Base-by-base conservation (phyloP, 495 filamentous ascomycete species). In the Tetracladium marchalianum region DNA sequence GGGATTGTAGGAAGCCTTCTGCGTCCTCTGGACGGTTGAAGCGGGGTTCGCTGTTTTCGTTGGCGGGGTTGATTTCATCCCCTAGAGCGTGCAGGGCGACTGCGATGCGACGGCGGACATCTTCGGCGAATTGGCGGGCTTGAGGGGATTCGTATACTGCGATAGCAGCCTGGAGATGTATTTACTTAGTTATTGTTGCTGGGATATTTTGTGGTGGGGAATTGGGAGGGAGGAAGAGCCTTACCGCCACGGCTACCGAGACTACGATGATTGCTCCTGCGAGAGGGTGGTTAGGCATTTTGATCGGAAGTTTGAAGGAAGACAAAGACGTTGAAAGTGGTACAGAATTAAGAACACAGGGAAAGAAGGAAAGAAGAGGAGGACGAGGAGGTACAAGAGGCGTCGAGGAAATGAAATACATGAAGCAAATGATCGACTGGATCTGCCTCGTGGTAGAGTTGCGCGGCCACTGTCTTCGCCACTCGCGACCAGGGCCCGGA, bases 111-210 rank as follows among this genome's bases (percentile, higher is more conserved):
- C 86, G 78, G 39, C 87, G 82, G 40, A 84, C 79, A 51, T 80
- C 78, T 46, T 84, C 75, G 41, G 88, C 73, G 69, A 83, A 83
- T 66, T 81, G 76, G 55, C 83, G 78, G 38, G 92, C 71, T 62
- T 90, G 81, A 11, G 85, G 86, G 16, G 78, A 85, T 59, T 92
- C 85, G 64, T 94, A 94, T 45, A 90, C 72, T 33, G 87, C 87
- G 44, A 92, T 79, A 6, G 86, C 85, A 35, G 86, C 56, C 55
- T 58, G 41, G 27, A 1, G 13, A 37, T 47, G 32, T 31, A 46
- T 44, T 4, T 31, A 19, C 22, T 31, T 31, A 13, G 34, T n/a
- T 17, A 31, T 22, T 11, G n/a, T 1, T 31, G n/a, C 22, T 27
- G 22, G 22, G 22, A 7, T 3, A 27, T 3, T 3, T 27, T 3